Evolutionary conservation across 2,329 filamentous ascomycete species (phyloP), one percentile per base, ranked within the genome.

Genomic region (Juglanconis juglandina): DNA sequence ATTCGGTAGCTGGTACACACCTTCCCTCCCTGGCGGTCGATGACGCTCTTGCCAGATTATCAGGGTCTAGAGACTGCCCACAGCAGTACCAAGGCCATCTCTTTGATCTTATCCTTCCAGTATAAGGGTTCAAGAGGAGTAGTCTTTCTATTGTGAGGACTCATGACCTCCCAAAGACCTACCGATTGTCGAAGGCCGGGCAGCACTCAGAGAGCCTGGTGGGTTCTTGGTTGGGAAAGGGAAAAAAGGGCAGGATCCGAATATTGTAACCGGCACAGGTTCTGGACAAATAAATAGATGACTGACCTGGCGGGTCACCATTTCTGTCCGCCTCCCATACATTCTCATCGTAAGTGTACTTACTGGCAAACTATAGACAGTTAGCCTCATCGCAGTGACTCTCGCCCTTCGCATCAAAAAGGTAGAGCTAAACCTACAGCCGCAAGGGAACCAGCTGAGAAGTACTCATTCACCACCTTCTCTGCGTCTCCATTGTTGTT

Each of bases 291-390:
- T 24, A 24, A 24, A 24, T 24, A 24, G 46, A 13, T 4, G 24
- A 30, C 46, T 30, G 46, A 48, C 46, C 46, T 48, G 46, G 46
- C 17, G 13, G 8, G 35, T 70, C 71, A 39, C 82, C 82, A 54
- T 87, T 82, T 56, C 83, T 76, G 64, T 81, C 81, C 44, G 77
- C 78, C 4, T 71, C 70, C 62, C 86, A 87, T 48, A 78, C 75
- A 35, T 69, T 72, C 56, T 87, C 84, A 62, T 86, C 79, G 83
- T 84, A 87, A 34, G 71, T 72, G 64, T 85, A 84, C 69, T 81
- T 76, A 56, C 71, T 70, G 48, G 71, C 74, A 61, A 82, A 82
- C 78, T 81, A 61, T 64, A 44, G 63, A 58, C 44, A 62, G 56
- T 65, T 56, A 63, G 66, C 17, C 9, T 58, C 24, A 24, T 42